phyloP scores from a whole-genome alignment of 2,329 filamentous ascomycete genomes.

The Epichloe aotearoae region DNA sequence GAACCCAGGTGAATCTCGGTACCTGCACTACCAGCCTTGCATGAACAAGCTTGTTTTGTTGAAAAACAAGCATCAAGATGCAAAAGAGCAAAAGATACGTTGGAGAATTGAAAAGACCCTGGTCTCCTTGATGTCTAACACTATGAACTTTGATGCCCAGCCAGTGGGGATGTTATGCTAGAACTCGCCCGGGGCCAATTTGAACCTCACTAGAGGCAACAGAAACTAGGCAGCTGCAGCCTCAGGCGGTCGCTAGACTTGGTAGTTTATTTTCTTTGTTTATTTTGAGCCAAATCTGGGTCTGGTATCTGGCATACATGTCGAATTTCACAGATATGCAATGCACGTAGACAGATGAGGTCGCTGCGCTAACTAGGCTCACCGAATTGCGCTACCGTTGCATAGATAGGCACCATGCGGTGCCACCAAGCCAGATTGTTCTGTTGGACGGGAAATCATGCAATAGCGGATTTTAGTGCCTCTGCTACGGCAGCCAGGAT shows the following conservation, averaged over 20 bases:
- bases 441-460: slow-evolving; percentile 1
- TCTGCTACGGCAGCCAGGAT: background rate
- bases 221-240: too few relatives aligned
- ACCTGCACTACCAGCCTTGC: slow-evolving; percentile 4
- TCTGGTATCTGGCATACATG: background rate
- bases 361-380: background rate
- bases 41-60: background rate
- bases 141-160: slow-evolving; percentile 1
- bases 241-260: background rate
- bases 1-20: slow-evolving; percentile 2
- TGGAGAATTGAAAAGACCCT: background rate
- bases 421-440: slow-evolving; percentile 3
- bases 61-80: background rate
- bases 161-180: background rate
- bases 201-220: too few relatives aligned
- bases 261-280: background rate
- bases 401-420: slow-evolving; percentile 1
- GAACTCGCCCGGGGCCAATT: background rate
- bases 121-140: background rate
- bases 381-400: background rate
- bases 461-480: background rate
- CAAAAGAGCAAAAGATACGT: background rate
- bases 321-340: background rate
- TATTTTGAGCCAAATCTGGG: background rate
- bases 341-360: background rate